These are phyloP conservation scores for Botrytis cinerea DNA, from an alignment of 2,329 filamentous ascomycete genomes.

Conservation along the genomic window DNA sequence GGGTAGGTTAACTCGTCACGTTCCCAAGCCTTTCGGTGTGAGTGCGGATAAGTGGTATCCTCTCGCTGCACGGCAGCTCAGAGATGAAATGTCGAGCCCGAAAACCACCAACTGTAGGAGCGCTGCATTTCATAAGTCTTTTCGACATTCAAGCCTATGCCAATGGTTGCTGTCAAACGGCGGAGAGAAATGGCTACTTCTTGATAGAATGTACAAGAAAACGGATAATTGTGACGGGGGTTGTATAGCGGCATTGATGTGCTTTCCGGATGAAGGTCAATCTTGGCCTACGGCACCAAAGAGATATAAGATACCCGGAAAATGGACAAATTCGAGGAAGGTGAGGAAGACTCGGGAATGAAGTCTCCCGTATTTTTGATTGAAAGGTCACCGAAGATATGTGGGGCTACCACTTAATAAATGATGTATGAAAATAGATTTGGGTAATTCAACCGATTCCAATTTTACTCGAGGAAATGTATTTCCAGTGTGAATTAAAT, in stretches of 20 bases:
- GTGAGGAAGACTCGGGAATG: not conserved
- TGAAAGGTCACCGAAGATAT: accelerated
- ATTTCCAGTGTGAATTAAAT: not conserved
- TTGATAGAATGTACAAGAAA: not conserved
- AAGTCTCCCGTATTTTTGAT: accelerated
- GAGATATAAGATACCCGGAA: not conserved
- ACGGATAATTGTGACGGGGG: not conserved
- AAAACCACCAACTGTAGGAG: accelerated
- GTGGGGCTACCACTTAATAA: not conserved
- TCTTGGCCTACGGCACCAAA: too few relatives aligned
- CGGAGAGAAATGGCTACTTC: not conserved
- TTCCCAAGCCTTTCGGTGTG: not conserved
- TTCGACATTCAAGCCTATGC: not conserved
- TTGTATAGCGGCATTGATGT: not conserved
- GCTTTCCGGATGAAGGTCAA: not conserved
- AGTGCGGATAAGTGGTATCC: not conserved
- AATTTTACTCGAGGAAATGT: not conserved
- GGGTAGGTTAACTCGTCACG: too few relatives aligned
- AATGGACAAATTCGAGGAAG: not conserved
- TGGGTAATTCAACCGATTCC: not conserved
- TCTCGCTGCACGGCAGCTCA: not conserved
- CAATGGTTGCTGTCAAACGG: not conserved
- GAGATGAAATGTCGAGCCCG: not conserved
- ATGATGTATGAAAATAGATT: not conserved
- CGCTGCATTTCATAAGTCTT: not conserved